Base-by-base conservation (phyloP, 1,284 basidiomycete genomes). In the Ceratobasidium sp. region DNA sequence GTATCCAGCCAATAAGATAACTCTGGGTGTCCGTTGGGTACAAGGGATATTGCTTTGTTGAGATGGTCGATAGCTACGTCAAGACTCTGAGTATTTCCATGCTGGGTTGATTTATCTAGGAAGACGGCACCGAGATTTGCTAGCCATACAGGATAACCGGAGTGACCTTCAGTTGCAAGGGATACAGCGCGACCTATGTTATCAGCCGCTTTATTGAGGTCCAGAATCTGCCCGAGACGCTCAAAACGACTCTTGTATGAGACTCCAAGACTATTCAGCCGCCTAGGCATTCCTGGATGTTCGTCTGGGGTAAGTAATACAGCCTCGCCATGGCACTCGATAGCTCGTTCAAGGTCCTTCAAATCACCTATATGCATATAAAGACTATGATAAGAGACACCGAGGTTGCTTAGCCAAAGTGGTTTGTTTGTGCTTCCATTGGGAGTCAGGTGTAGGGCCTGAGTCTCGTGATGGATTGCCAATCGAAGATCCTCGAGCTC, bases 261-360 rank as follows among this genome's bases (percentile, higher is more conserved):
- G 49, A 18, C n/a, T n/a, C 67, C 67, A 3, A 69, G 67, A 23
- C 49, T 56, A 28, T 69, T 69, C 26, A 69, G 49, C 23, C 46
- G 49, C 53, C 23, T 46, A 12, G 67, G 49, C 46, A 33, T n/a
- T 18, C 7, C 15, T 46, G 53, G 67, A 40, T 69, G 40, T 1
- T 39, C 49, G 18, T 69, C 67, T 2, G 42, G 49, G 6, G 51
- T 69, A 12, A 69, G 49, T 4, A 20, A 12, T 28, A 69, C 49
- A 6, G 67, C 67, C 20, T 26, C 9, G 1, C 5, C 5, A 18
- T 69, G 67, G 51, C 67, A 69, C 40, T 46, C 33, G 26, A 69
- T 55, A 5, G 49, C 18, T 55, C 28, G 46, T 3, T 69, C 39
- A 56, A 69, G 60, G 67, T 69, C 67, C 28, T 1, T 7, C 33